phyloP scores from a whole-genome alignment of 148 eudicot genomes.

The Spergularia bocconei region DNA sequence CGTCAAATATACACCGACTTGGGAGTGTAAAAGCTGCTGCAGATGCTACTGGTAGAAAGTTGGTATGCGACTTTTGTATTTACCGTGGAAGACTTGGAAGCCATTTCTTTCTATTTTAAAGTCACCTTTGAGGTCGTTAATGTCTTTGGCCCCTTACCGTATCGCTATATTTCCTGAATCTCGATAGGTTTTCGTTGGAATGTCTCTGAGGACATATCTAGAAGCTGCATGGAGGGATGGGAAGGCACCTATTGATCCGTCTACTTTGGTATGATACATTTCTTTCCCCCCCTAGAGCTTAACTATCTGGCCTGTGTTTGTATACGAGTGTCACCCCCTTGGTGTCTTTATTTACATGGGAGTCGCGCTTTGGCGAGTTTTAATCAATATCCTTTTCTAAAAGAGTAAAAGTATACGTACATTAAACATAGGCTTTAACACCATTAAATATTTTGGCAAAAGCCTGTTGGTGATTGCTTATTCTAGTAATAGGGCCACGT shows the following conservation, averaged over 20 bases:
- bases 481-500: background rate
- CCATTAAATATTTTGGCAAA: background rate
- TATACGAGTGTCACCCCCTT: too few relatives aligned
- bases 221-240: slow-evolving; percentile 99
- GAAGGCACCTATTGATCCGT: slow-evolving; percentile 96
- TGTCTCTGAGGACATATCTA: slow-evolving; percentile 90
- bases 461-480: background rate
- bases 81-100: slow-evolving; percentile 10
- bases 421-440: background rate
- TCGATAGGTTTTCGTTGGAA: slow-evolving; percentile 84
- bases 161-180: slow-evolving; percentile 10
- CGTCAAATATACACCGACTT: slow-evolving; percentile 96
- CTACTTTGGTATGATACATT: slow-evolving; percentile 66
- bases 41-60: slow-evolving; percentile 84
- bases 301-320: too few relatives aligned
- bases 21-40: slow-evolving; percentile 99
- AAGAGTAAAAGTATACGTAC: background rate
- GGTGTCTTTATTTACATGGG: too few relatives aligned
- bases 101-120: background rate
- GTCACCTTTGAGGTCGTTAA: background rate
- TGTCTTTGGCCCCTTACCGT: background rate
- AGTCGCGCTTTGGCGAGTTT: too few relatives aligned
- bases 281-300: background rate
- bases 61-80: slow-evolving; percentile 53
- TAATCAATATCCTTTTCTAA: too few relatives aligned